A percentile compares a stretch with the other conserved stretches of the same genome.
These are phyloP conservation scores for Emmonsia crescens DNA, from an alignment of 2,329 filamentous ascomycete species.

Conservation along the genomic window DNA sequence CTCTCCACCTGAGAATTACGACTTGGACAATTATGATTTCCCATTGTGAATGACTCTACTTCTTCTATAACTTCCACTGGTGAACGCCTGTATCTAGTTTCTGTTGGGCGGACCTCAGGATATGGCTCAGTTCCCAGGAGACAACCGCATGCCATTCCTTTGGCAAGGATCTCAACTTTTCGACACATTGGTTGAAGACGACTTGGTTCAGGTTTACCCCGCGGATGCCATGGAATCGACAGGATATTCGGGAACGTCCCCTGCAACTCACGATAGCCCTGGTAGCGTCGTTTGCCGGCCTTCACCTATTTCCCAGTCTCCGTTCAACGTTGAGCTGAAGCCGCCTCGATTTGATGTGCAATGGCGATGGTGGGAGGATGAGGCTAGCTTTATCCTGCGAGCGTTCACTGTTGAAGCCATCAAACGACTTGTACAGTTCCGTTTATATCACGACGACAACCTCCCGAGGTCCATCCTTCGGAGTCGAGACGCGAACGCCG, in stretches of 20 bases:
- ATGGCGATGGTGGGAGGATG: slow-evolving; percentile 34
- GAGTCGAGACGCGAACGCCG: slow-evolving; percentile 22
- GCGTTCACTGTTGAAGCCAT: slow-evolving; percentile 29
- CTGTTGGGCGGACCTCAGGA: neutral
- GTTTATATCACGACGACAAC: slow-evolving; percentile 26
- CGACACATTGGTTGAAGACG: neutral
- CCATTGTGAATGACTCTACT: neutral
- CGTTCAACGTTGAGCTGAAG: slow-evolving; percentile 6
- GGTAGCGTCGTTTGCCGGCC: neutral
- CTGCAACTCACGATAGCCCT: neutral
- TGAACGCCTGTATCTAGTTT: neutral
- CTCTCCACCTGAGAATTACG: neutral
- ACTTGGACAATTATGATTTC: neutral
- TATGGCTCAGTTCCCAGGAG: neutral
- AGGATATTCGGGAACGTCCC: neutral
- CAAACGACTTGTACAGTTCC: slow-evolving; percentile 28
- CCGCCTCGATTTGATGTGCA: slow-evolving; percentile 22
- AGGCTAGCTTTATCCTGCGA: slow-evolving; percentile 28
- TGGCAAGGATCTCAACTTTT: neutral
- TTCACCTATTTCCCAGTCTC: neutral
- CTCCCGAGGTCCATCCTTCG: slow-evolving; percentile 26
- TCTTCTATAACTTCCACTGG: neutral
- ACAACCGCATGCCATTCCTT: neutral
- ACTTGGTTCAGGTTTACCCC: neutral
- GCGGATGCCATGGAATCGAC: neutral